Evolutionary conservation across 2,329 filamentous ascomycete genomes (phyloP), one percentile per base, ranked within the genome.

Genomic region (Penicillium sp.): DNA sequence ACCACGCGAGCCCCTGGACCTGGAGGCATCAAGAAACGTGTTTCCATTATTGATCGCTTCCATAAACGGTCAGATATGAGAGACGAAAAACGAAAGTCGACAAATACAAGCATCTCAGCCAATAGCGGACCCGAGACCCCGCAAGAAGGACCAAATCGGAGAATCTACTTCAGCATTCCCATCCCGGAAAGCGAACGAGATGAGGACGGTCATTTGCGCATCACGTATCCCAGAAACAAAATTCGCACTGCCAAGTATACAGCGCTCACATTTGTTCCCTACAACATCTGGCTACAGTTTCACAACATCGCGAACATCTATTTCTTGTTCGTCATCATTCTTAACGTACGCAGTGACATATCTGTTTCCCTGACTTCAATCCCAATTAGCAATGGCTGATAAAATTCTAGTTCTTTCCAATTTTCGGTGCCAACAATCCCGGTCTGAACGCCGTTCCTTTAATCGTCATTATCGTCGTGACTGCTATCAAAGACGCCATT

Each of bases 221-320:
- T 84, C 57, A 80, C 84, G 23, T 99, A 89, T 75, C 84, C 90
- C 49, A 84, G 93, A 65, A 99, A 99, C 81, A 99, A 99, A 82
- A 96, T 99, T 74, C 85, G 95, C 67, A 99, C 94, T 3, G 91
- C 94, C 59, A 99, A 97, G 78, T 99, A 99, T 76, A 99, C 94
- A 8, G 89, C 95, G 9, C 77, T 99, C 62, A 96, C 90, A 59
- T 99, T 99, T 77, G 76, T 99, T 29, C 94, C 94, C 15, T 97
- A 97, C 80, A 97, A 99, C 77, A 73, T 99, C 71, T 99, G 89
- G 86, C 91, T 96, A 64, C 95, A 99, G 76, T 97, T 99, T 73
- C 93, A 99, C 78, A 97, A 97, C 72, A 89, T 99, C 69, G 94
- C 94, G 71, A 99, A 99, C 75, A 89, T 97, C 54, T 99, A 97